These are phyloP conservation scores for Stevia rebaudiana DNA, from an alignment of 140 eudicot genomes.

Conservation along the genomic window DNA sequence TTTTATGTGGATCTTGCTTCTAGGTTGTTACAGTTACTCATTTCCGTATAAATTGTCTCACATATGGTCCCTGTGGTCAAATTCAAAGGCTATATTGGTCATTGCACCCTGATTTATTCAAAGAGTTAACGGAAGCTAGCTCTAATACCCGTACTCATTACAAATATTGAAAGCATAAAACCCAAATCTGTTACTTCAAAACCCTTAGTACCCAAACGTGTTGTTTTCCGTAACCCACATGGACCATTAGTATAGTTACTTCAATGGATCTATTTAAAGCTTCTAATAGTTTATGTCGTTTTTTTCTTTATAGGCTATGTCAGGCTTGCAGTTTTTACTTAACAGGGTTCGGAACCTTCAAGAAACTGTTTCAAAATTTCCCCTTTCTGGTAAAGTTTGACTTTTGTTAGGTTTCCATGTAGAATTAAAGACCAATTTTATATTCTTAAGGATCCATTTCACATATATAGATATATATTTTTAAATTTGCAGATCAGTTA, in stretches of 20 bases:
- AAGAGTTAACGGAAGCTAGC: too few relatives aligned
- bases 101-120: too few relatives aligned
- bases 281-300: conserved; percentile 1
- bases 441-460: neutral
- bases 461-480: neutral
- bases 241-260: too few relatives aligned
- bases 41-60: neutral
- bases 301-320: conserved; percentile 60
- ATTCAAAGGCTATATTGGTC: too few relatives aligned
- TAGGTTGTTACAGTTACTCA: neutral
- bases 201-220: too few relatives aligned
- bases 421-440: neutral
- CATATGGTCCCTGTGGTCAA: too few relatives aligned
- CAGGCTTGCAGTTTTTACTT: conserved; percentile 73
- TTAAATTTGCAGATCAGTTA: conserved; percentile 41
- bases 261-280: conserved; percentile 2
- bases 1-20: conserved; percentile 2
- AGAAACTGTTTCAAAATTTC: conserved; percentile 73
- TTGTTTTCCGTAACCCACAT: too few relatives aligned
- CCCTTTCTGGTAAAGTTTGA: conserved; percentile 50
- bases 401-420: neutral
- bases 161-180: too few relatives aligned
- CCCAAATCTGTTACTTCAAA: too few relatives aligned
- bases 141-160: too few relatives aligned
- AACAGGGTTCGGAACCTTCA: conserved; percentile 59